Evolutionary conservation across 2,329 filamentous ascomycete genomes (phyloP).

Genomic region (Myriosclerotinia scirpicola): DNA sequence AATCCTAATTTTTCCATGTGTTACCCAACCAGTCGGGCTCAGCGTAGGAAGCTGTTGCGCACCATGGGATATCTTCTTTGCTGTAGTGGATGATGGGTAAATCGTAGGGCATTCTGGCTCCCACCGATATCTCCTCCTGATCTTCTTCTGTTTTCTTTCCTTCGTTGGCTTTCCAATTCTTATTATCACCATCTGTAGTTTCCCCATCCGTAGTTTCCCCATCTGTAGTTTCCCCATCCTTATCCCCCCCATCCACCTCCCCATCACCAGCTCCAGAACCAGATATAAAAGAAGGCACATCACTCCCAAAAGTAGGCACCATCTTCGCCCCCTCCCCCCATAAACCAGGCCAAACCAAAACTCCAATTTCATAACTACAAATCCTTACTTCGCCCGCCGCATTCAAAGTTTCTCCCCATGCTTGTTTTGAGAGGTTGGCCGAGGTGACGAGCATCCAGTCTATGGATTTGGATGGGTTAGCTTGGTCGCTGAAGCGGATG

Average conservation of each 20-base stretch:
- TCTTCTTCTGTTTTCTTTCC: neutral
- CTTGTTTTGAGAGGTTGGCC: constrained; percentile 89
- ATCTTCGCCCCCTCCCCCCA: constrained; percentile 52
- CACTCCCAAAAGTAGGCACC: constrained; percentile 65
- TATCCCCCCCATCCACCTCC: constrained; percentile 31
- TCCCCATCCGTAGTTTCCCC: constrained; percentile 3
- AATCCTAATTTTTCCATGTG: constrained; percentile 25
- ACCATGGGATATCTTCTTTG: constrained; percentile 71
- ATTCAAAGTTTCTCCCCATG: constrained; percentile 71
- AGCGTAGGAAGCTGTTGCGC: constrained; percentile 58
- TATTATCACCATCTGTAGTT: too few relatives aligned
- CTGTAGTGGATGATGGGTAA: constrained; percentile 69
- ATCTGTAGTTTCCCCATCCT: constrained; percentile 25
- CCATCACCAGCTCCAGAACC: constrained; percentile 11
- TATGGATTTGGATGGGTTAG: constrained; percentile 47
- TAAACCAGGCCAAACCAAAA: constrained; percentile 75
- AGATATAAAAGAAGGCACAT: constrained; percentile 47
- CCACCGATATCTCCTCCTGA: constrained; percentile 51
- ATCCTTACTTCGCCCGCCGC: constrained; percentile 63
- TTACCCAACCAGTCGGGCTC: constrained; percentile 55
- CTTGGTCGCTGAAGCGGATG: constrained; percentile 56
- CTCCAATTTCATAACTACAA: constrained; percentile 80
- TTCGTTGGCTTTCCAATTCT: constrained; percentile 1
- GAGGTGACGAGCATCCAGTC: constrained; percentile 87
- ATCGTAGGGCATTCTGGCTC: constrained; percentile 79